Conservation (phyloP, 2,329 filamentous ascomycete genomes). For the Grosmannia clavigera region DNA sequence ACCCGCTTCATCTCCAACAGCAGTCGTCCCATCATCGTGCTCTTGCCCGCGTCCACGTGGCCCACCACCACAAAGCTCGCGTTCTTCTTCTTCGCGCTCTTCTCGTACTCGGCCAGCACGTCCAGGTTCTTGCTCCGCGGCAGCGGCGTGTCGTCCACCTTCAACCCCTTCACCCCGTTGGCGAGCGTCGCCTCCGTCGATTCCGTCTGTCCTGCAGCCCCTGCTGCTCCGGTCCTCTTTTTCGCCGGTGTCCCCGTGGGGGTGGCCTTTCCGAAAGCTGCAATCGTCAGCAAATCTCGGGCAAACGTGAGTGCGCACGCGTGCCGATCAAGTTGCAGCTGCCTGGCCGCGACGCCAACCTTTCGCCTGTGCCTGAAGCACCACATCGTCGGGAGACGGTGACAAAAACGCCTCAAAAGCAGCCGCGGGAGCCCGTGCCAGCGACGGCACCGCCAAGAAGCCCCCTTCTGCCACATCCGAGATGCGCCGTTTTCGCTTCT, state of each 20-base stretch:
- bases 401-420: constrained; percentile 54
- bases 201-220: not conserved
- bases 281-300: constrained; percentile 19
- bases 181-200: constrained; percentile 19
- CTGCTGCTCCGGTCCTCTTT: constrained; percentile 16
- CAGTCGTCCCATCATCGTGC: constrained; percentile 91
- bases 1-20: constrained; percentile 81
- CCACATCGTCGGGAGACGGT: constrained; percentile 85
- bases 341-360: constrained; percentile 53
- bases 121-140: constrained; percentile 70
- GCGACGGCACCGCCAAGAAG: constrained; percentile 35
- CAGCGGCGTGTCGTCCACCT: constrained; percentile 37
- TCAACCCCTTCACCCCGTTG: constrained; percentile 26
- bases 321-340: constrained; percentile 23
- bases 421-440: constrained; percentile 31
- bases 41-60: constrained; percentile 95
- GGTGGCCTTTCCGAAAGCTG: constrained; percentile 38
- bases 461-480: constrained; percentile 18
- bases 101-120: constrained; percentile 70
- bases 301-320: not conserved
- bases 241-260: constrained; percentile 24
- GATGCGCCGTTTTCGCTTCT: constrained; percentile 8
- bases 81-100: constrained; percentile 61
- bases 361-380: constrained; percentile 79
- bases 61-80: constrained; percentile 91